A percentile compares a stretch with the other conserved stretches of the same genome.
Evolutionary conservation across 2,329 filamentous ascomycete genomes (phyloP).

Genomic region (Penicillium sp.): DNA sequence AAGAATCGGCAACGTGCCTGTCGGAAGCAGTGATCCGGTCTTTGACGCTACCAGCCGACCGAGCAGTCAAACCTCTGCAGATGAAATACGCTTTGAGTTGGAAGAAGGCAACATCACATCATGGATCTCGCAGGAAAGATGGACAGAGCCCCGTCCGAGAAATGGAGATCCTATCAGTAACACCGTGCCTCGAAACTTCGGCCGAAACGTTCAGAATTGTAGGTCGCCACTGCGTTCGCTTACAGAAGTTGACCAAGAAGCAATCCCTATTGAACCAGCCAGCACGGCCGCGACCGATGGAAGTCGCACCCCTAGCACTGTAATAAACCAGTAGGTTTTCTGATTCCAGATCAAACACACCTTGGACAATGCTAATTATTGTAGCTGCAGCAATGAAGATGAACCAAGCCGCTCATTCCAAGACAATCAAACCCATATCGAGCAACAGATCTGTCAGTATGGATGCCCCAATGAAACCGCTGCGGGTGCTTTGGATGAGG

Average conservation of each 20-base stretch:
- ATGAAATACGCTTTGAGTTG: too few species aligned
- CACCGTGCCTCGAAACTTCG: slow-evolving; percentile 7
- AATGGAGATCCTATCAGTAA: background rate
- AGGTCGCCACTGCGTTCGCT: background rate
- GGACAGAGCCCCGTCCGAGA: background rate
- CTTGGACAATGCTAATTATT: background rate
- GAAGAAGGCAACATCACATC: background rate
- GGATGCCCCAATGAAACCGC: background rate
- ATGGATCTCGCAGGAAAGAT: background rate
- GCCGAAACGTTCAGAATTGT: background rate
- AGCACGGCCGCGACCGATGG: background rate
- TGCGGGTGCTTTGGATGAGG: background rate
- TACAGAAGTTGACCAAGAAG: background rate
- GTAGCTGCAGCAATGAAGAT: background rate
- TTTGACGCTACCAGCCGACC: background rate
- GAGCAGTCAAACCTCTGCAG: too few species aligned
- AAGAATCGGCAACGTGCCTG: background rate
- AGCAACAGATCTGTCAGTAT: background rate
- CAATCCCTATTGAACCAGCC: too few species aligned
- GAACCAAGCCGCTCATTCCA: background rate
- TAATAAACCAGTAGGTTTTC: background rate
- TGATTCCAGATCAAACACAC: background rate
- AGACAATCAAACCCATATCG: background rate
- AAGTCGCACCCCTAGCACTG: background rate
- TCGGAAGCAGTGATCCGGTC: background rate